Evolutionary conservation across 768 basidiomycete genomes (phyloP).

Genomic region (Pleurotus citrinopileatus): DNA sequence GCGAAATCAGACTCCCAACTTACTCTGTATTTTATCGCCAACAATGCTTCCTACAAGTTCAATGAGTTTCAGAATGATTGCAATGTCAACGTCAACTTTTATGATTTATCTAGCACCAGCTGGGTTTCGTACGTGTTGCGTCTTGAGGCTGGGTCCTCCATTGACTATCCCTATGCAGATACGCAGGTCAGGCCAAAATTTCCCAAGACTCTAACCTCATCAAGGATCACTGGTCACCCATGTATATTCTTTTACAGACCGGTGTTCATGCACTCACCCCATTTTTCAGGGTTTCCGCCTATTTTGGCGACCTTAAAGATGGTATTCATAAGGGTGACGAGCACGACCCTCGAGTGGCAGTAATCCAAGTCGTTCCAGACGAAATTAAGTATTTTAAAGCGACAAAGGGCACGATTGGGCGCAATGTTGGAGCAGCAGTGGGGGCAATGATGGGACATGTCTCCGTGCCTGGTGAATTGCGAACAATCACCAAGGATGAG

Average conservation of each 20-base stretch:
- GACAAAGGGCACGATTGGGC: slow-evolving; percentile 54
- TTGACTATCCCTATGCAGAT: slow-evolving; percentile 32
- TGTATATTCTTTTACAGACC: slow-evolving; percentile 33
- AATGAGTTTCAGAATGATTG: slow-evolving; percentile 74
- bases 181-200: slow-evolving; percentile 69
- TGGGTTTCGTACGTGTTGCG: slow-evolving; percentile 60
- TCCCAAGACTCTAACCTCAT: slow-evolving; percentile 61
- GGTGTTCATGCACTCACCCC: background rate
- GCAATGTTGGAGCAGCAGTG: slow-evolving; percentile 57
- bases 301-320: slow-evolving; percentile 87
- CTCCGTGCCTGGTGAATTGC: slow-evolving; percentile 71
- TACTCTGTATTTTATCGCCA: slow-evolving; percentile 68
- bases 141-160: background rate
- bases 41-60: slow-evolving; percentile 70
- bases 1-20: slow-evolving; percentile 45
- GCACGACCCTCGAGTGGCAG: slow-evolving; percentile 73
- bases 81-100: slow-evolving; percentile 81
- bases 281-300: slow-evolving; percentile 53
- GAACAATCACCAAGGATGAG: slow-evolving; percentile 72
- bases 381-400: slow-evolving; percentile 84
- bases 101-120: slow-evolving; percentile 62
- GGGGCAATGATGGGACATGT: slow-evolving; percentile 59
- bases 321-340: slow-evolving; percentile 81
- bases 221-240: slow-evolving; percentile 60
- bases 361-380: slow-evolving; percentile 76